Evolutionary conservation across 1,284 basidiomycete species (phyloP).

Genomic region (Apiotrichum gamsii): DNA sequence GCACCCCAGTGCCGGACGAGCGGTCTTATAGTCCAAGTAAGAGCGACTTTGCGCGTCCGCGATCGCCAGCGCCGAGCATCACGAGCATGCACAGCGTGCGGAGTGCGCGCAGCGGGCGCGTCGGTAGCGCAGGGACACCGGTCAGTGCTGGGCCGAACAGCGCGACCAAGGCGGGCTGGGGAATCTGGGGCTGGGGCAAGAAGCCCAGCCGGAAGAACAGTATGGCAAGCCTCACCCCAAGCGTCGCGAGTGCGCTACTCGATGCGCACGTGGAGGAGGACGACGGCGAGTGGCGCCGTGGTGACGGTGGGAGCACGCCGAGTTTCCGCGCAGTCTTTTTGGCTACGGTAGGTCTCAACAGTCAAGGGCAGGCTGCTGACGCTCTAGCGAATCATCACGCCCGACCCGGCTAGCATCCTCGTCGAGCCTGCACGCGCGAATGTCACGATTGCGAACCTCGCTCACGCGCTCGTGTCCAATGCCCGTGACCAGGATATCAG

Average conservation of each 20-base stretch:
- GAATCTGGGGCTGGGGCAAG: slow-evolving; percentile 16
- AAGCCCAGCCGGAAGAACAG: slow-evolving; percentile 7
- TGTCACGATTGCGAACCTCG: slow-evolving; percentile 58
- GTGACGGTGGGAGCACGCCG: slow-evolving; percentile 42
- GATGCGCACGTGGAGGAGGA: slow-evolving; percentile 17
- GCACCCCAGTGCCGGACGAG: neutral
- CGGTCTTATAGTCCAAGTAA: neutral
- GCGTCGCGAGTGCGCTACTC: neutral
- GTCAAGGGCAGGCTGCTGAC: neutral
- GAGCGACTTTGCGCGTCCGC: slow-evolving; percentile 1
- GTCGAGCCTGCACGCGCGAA: slow-evolving; percentile 62
- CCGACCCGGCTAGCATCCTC: slow-evolving; percentile 68
- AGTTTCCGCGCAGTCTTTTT: slow-evolving; percentile 41
- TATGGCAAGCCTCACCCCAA: slow-evolving; percentile 5
- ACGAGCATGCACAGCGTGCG: no score
- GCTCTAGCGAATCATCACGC: slow-evolving; percentile 66
- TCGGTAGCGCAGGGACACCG: no score
- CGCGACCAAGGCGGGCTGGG: slow-evolving; percentile 1
- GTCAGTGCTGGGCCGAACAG: no score
- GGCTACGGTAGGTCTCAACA: slow-evolving; percentile 33
- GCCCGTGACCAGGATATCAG: slow-evolving; percentile 63
- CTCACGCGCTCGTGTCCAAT: slow-evolving; percentile 63
- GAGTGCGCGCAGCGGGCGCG: no score
- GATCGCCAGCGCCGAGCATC: slow-evolving; percentile 2
- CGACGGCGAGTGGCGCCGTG: slow-evolving; percentile 34